A percentile compares a stretch with the other conserved stretches of the same genome.
These are phyloP conservation scores for Musa beccarii DNA, from an alignment of 176 grass and related monocot species.

Conservation along the genomic window DNA sequence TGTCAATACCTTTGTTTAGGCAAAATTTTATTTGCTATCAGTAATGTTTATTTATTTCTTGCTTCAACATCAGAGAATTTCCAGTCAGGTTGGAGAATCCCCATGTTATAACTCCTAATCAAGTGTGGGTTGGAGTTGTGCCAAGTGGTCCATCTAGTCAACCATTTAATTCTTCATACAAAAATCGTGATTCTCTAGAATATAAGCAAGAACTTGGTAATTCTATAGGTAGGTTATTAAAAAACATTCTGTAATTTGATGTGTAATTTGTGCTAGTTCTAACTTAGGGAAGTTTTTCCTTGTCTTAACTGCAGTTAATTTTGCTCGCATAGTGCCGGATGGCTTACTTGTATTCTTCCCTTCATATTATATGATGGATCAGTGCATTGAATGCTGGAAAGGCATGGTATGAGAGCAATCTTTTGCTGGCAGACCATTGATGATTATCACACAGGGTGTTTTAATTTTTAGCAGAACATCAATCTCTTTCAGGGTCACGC, in stretches of 20 bases:
- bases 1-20: conserved; percentile 10
- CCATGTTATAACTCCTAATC: conserved; percentile 83
- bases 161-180: conserved; percentile 89
- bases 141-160: conserved; percentile 80
- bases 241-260: conserved; percentile 5
- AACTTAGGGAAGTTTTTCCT: neutral
- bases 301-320: conserved; percentile 57
- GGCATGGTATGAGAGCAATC: conserved; percentile 37
- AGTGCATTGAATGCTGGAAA: conserved; percentile 94
- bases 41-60: conserved; percentile 23
- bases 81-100: conserved; percentile 95
- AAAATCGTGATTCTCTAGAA: conserved; percentile 62
- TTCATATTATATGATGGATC: conserved; percentile 98
- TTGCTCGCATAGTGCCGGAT: conserved; percentile 90
- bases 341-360: conserved; percentile 95
- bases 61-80: conserved; percentile 57
- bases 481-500: conserved; percentile 54
- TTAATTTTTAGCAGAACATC: neutral
- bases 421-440: conserved; percentile 9
- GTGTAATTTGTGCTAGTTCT: conserved; percentile 8
- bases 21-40: conserved; percentile 12
- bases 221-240: conserved; percentile 53
- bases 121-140: conserved; percentile 89
- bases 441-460: neutral
- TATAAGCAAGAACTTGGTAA: conserved; percentile 96